Evolutionary conservation across 2,329 filamentous ascomycete species (phyloP).

Genomic region (Ceratocystis ficicola): DNA sequence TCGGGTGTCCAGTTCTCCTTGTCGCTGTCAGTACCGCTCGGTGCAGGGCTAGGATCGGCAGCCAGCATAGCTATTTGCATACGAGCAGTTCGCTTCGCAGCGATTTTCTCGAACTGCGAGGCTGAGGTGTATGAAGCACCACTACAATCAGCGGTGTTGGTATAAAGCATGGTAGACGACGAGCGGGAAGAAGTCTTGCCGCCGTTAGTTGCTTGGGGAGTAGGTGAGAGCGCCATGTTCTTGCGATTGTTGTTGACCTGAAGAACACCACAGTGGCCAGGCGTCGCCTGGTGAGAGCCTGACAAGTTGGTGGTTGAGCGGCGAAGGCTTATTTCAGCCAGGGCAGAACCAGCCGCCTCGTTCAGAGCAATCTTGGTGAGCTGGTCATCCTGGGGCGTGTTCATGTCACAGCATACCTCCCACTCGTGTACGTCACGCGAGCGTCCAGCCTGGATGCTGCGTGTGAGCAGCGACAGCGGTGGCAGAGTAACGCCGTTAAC

Average conservation of each 20-base stretch:
- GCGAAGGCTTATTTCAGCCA: slow-evolving; percentile 69
- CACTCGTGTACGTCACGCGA: slow-evolving; percentile 81
- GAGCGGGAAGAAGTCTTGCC: slow-evolving; percentile 27
- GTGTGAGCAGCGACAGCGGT: slow-evolving; percentile 41
- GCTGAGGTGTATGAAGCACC: slow-evolving; percentile 34
- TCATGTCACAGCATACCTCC: slow-evolving; percentile 81
- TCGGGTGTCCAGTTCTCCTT: slow-evolving; percentile 80
- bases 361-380: slow-evolving; percentile 70
- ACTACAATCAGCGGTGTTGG: slow-evolving; percentile 19
- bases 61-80: slow-evolving; percentile 15
- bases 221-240: slow-evolving; percentile 17
- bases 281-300: slow-evolving; percentile 13
- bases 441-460: slow-evolving; percentile 47
- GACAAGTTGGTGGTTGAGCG: slow-evolving; percentile 46
- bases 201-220: slow-evolving; percentile 24
- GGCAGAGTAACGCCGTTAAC: slow-evolving; percentile 46
- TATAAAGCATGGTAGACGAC: slow-evolving; percentile 21
- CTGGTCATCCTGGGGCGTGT: slow-evolving; percentile 52
- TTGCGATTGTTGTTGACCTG: slow-evolving; percentile 15
- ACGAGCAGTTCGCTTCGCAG: not conserved
- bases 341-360: slow-evolving; percentile 65
- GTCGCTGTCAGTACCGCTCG: slow-evolving; percentile 37
- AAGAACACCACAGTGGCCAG: slow-evolving; percentile 1
- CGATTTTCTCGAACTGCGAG: slow-evolving; percentile 43
- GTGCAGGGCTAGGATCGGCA: slow-evolving; percentile 16